Conservation (phyloP, 148 eudicot species). For the Heliosperma pusillum region DNA sequence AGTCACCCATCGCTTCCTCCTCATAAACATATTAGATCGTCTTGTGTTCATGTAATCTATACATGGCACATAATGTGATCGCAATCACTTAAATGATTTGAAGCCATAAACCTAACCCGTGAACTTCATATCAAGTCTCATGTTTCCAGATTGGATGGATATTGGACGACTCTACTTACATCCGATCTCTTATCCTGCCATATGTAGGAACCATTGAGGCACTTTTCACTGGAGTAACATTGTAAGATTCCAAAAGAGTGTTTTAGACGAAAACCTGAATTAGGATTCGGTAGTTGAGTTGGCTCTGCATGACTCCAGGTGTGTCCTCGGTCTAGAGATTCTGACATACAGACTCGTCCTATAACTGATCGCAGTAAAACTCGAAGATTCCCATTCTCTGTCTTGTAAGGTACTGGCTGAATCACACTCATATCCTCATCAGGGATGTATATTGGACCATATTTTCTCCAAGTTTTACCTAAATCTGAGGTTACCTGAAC, state of each 20-base stretch:
- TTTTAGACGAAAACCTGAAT: conserved; percentile 60
- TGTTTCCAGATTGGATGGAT: no score
- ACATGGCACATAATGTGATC: no score
- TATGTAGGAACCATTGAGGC: no score
- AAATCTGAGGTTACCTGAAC: conserved; percentile 59
- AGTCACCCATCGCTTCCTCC: no score
- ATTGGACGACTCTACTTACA: no score
- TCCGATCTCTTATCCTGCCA: no score
- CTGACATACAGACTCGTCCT: conserved; percentile 67
- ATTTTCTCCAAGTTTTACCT: conserved; percentile 81
- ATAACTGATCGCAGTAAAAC: conserved; percentile 71
- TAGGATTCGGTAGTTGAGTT: conserved; percentile 79
- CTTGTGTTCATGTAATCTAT: no score
- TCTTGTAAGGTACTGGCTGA: conserved; percentile 92
- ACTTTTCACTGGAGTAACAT: no score
- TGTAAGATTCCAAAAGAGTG: background rate
- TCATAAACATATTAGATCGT: no score
- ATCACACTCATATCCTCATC: conserved; percentile 61
- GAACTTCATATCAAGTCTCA: no score
- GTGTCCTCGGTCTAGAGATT: conserved; percentile 75
- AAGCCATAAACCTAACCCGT: no score
- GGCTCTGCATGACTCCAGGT: conserved; percentile 76
- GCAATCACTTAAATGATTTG: no score
- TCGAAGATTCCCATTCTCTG: conserved; percentile 65
- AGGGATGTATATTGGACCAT: conserved; percentile 82